Percentiles rank a stretch among this genome's conserved stretches.
phyloP scores from a whole-genome alignment of 805 yeast species.

The Hanseniaspora valbyensis region DNA sequence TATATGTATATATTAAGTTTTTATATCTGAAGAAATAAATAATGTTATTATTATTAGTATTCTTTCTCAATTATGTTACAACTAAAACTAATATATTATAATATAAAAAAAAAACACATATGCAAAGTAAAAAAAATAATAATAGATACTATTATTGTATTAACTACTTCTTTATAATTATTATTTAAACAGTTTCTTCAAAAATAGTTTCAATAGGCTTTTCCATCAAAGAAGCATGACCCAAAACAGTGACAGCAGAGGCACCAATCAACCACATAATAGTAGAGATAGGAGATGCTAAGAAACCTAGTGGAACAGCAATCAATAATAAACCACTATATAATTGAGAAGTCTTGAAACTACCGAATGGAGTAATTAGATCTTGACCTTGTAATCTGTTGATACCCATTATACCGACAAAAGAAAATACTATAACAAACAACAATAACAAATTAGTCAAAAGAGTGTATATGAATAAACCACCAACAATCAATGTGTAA shows the following conservation, averaged over 20 bases:
- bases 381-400: constrained; percentile 72
- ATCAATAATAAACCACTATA: constrained; percentile 73
- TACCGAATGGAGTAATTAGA: constrained; percentile 61
- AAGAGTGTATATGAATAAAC: constrained; percentile 72
- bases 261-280: constrained; percentile 88
- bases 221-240: constrained; percentile 86
- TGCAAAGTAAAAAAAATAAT: too few relatives aligned
- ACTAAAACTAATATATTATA: not conserved
- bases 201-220: constrained; percentile 93
- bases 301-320: constrained; percentile 68
- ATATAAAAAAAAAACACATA: too few relatives aligned
- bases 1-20: too few relatives aligned
- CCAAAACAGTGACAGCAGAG: constrained; percentile 60
- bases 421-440: constrained; percentile 67
- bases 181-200: constrained; percentile 48
- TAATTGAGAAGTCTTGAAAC: constrained; percentile 63
- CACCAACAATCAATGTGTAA: constrained; percentile 60
- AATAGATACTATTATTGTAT: too few relatives aligned
- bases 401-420: constrained; percentile 69
- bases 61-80: not conserved
- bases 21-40: not conserved
- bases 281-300: constrained; percentile 83
- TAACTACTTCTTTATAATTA: too few relatives aligned
- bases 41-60: not conserved
- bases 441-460: constrained; percentile 74